Evolutionary conservation across 78 protist genomes (phyloP).

Genomic region (Polysphondylium violaceum): DNA sequence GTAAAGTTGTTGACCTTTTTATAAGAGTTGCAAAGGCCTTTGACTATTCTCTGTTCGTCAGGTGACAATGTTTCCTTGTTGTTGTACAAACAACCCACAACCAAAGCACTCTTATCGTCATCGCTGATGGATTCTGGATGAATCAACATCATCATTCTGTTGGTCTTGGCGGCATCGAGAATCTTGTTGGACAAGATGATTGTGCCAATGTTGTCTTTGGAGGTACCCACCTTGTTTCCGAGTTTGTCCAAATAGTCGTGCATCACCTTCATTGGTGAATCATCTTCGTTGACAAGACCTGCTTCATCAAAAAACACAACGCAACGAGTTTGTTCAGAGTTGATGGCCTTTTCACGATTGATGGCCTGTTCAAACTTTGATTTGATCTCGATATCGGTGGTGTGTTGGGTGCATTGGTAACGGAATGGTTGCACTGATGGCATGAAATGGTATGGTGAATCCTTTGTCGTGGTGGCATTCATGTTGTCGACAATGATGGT

Average conservation of each 20-base stretch:
- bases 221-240: constrained; percentile 1
- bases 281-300: constrained; percentile 32
- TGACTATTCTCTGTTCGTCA: not conserved
- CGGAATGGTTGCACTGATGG: not conserved
- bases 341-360: not conserved
- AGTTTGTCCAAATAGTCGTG: constrained; percentile 65
- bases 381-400: constrained; percentile 59
- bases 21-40: constrained; percentile 13
- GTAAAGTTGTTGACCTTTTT: constrained; percentile 18
- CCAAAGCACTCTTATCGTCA: constrained; percentile 43
- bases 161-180: constrained; percentile 74
- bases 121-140: constrained; percentile 32
- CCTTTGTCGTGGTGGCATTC: not conserved
- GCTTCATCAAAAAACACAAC: constrained; percentile 59
- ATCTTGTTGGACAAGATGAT: constrained; percentile 47
- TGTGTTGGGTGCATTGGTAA: constrained; percentile 47
- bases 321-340: not conserved
- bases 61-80: not conserved
- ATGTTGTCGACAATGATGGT: constrained; percentile 28
- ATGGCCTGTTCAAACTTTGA: constrained; percentile 11
- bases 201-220: constrained; percentile 7
- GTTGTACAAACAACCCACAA: constrained; percentile 52
- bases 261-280: constrained; percentile 62
- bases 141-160: constrained; percentile 47
- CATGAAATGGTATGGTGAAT: constrained; percentile 2